Base-by-base conservation (phyloP, 2,329 filamentous ascomycete species). In the Lachnellula cervina region DNA sequence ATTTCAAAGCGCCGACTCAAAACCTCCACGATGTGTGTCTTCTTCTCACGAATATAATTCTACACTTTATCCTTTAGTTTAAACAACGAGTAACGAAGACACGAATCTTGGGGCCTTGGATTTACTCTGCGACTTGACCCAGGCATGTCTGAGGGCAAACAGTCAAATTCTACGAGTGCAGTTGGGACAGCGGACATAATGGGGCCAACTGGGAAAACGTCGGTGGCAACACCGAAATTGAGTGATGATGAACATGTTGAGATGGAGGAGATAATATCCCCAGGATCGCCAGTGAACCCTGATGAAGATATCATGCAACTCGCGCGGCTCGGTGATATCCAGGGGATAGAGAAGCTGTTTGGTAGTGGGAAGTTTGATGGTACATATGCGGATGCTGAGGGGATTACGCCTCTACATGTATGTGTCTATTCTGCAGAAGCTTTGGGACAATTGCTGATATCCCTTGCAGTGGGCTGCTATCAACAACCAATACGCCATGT, bases 401-500 rank as follows among this genome's bases (percentile, higher is more conserved):
- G 90, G 69, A 97, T 99, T 70, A 97, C 93, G 42, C 91, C 94
- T 60, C 75, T 99, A 72, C 94, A 97, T 79, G 93, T 97, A 80
- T 66, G 82, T 76, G 13, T 42, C 49, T 9, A 32, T 34, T 54
- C 35, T 32, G 40, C 55, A 35, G 16, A 17, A n/a, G 17, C 34
- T 45, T 4, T 14, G 19, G 21, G 32, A 32, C 19, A 34, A 7
- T 16, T 55, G 28, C 45, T 52, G 48, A 58, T 51, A 40, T 37
- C n/a, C 49, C 45, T 56, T 64, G 52, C 70, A 99, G 90, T 99
- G 94, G 94, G 94, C 94, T 47, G 90, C 95, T 38, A 97, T 99
- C 72, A 99, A 99, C 76, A 97, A 97, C 70, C 94, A 97, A 71
- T 95, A 93, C 76, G 89, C 90, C 63, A 91, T 97, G 78, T 97